Evolutionary conservation across 2,329 filamentous ascomycete genomes (phyloP).

Genomic region (Diplodia seriata): DNA sequence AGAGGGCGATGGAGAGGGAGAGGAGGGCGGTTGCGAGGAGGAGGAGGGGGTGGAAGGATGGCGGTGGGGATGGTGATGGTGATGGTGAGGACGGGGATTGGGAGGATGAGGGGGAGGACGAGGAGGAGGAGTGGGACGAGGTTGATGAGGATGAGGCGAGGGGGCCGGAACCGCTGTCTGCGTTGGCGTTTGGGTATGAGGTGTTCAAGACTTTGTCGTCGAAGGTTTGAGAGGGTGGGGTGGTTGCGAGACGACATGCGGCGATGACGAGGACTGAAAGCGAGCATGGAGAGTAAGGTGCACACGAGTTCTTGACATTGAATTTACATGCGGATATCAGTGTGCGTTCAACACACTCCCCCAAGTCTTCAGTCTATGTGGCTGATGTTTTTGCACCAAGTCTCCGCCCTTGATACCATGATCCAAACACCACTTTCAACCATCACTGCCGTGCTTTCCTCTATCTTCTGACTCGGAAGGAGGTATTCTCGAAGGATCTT

Average conservation of each 20-base stretch:
- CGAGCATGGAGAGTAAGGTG: neutral
- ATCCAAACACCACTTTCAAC: neutral
- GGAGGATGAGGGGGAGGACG: constrained; percentile 36
- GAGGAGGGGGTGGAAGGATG: neutral
- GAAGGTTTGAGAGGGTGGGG: constrained; percentile 1
- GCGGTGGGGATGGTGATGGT: neutral
- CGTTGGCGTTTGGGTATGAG: neutral
- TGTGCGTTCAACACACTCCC: too few relatives aligned
- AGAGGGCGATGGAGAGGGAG: neutral
- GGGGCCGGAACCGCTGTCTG: neutral
- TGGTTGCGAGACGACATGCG: neutral
- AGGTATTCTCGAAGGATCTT: too few relatives aligned
- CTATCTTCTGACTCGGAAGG: neutral
- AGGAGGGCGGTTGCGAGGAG: neutral
- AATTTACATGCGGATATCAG: too few relatives aligned
- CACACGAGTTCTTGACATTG: neutral
- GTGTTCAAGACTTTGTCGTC: neutral
- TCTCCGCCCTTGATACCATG: neutral
- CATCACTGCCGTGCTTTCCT: neutral
- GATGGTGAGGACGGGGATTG: constrained; percentile 34
- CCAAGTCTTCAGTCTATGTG: neutral
- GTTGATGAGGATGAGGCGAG: constrained; percentile 30
- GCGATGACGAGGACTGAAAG: neutral
- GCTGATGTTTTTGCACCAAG: neutral
- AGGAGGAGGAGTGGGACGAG: constrained; percentile 36